Evolutionary conservation across 768 basidiomycete genomes (phyloP).

Genomic region (Boletus fagicola): DNA sequence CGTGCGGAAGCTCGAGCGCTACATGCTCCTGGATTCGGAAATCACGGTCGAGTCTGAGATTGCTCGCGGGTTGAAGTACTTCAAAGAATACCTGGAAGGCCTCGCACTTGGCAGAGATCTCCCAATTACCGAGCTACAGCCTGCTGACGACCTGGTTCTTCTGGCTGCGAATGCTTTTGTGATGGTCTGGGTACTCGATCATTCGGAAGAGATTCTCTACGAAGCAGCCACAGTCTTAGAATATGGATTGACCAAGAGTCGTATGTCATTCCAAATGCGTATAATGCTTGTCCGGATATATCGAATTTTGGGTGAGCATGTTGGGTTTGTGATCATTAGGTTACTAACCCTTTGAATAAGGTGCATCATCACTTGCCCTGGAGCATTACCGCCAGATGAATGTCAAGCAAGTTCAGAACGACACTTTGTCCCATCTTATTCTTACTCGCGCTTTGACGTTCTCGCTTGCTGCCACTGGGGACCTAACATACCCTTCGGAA

Average conservation of each 20-base stretch:
- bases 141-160: slow-evolving; percentile 80
- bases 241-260: slow-evolving; percentile 67
- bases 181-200: slow-evolving; percentile 56
- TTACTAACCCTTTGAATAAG: slow-evolving; percentile 37
- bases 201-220: slow-evolving; percentile 57
- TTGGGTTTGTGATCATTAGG: background rate
- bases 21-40: slow-evolving; percentile 48
- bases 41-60: slow-evolving; percentile 58
- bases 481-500: slow-evolving; percentile 72
- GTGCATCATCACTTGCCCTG: slow-evolving; percentile 67
- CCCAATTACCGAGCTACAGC: slow-evolving; percentile 77
- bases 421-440: slow-evolving; percentile 84
- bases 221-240: slow-evolving; percentile 68
- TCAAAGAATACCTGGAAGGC: slow-evolving; percentile 61
- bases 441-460: slow-evolving; percentile 77
- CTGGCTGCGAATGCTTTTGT: slow-evolving; percentile 70
- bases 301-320: slow-evolving; percentile 65
- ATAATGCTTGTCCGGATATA: slow-evolving; percentile 79
- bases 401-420: slow-evolving; percentile 83
- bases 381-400: slow-evolving; percentile 79
- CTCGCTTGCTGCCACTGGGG: slow-evolving; percentile 72
- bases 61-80: slow-evolving; percentile 49
- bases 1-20: slow-evolving; percentile 69
- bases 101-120: slow-evolving; percentile 66
- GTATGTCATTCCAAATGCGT: slow-evolving; percentile 75